Percentiles rank a stretch among this genome's conserved stretches.
Conservation (phyloP, 2,329 filamentous ascomycete species). For the Ilyonectria robusta region DNA sequence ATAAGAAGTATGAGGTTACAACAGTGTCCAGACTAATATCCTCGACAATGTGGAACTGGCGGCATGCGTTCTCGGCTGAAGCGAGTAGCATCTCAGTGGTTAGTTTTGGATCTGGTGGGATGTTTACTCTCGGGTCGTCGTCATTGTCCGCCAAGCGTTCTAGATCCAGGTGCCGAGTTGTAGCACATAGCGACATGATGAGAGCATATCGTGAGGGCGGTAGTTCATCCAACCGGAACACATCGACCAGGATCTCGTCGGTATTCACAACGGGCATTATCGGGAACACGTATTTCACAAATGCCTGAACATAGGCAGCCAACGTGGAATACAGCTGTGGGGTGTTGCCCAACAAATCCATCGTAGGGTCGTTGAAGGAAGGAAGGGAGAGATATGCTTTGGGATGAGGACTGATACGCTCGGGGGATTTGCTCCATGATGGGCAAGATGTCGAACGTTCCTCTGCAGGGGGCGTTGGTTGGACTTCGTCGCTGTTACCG, state of each 20-base stretch:
- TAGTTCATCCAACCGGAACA: neutral
- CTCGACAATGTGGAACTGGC: neutral
- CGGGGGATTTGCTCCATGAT: neutral
- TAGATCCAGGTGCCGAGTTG: neutral
- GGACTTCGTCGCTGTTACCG: neutral
- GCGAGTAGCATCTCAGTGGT: neutral
- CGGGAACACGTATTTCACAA: neutral
- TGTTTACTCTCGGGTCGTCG: neutral
- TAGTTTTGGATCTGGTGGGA: neutral
- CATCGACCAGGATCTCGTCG: neutral
- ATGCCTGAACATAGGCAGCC: neutral
- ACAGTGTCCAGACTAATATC: conserved; percentile 37
- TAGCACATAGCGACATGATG: neutral
- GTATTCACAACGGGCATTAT: neutral
- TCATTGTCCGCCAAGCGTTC: neutral
- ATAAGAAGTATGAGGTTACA: conserved; percentile 41
- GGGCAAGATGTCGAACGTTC: neutral
- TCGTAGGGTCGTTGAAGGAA: neutral
- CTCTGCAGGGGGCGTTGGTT: neutral
- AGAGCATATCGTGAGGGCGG: neutral
- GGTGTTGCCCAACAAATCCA: neutral
- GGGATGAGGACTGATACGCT: too few species aligned
- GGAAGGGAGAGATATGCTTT: too few species aligned
- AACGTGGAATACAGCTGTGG: neutral
- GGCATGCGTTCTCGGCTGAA: neutral